These are phyloP conservation scores for Paecilomyces sp. DNA, from an alignment of 2,329 filamentous ascomycete species.

Conservation along the genomic window DNA sequence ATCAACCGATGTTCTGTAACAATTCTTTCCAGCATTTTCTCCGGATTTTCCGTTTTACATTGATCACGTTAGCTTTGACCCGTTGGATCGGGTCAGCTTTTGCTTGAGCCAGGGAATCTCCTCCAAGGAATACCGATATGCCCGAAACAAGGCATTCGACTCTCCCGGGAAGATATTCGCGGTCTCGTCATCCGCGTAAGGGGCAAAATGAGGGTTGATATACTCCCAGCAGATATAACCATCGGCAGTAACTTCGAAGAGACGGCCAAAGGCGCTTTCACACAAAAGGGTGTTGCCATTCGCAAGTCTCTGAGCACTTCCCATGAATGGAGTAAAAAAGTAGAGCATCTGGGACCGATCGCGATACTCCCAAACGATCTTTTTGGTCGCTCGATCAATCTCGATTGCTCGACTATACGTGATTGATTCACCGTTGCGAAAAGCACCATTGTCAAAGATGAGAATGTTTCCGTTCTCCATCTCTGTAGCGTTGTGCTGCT, in stretches of 20 bases:
- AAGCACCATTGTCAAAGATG: conserved; percentile 42
- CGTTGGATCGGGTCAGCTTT: background rate
- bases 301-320: conserved; percentile 34
- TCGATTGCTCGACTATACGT: conserved; percentile 39
- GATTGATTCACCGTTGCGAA: conserved; percentile 31
- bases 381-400: conserved; percentile 30
- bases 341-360: conserved; percentile 30
- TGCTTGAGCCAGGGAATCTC: conserved; percentile 34
- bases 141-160: conserved; percentile 39
- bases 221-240: conserved; percentile 40
- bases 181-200: conserved; percentile 31
- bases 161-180: conserved; percentile 33
- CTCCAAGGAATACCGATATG: conserved; percentile 36
- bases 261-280: conserved; percentile 37
- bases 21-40: too few relatives aligned
- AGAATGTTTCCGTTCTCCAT: conserved; percentile 36
- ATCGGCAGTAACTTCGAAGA: conserved; percentile 38
- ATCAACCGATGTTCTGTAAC: too few relatives aligned
- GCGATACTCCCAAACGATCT: conserved; percentile 39
- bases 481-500: conserved; percentile 41
- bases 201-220: conserved; percentile 34
- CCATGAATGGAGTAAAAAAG: conserved; percentile 44
- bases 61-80: too few relatives aligned
- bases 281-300: conserved; percentile 39
- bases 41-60: too few relatives aligned